Base-by-base conservation (phyloP, 345 rosid species). In the Firmiana major region DNA sequence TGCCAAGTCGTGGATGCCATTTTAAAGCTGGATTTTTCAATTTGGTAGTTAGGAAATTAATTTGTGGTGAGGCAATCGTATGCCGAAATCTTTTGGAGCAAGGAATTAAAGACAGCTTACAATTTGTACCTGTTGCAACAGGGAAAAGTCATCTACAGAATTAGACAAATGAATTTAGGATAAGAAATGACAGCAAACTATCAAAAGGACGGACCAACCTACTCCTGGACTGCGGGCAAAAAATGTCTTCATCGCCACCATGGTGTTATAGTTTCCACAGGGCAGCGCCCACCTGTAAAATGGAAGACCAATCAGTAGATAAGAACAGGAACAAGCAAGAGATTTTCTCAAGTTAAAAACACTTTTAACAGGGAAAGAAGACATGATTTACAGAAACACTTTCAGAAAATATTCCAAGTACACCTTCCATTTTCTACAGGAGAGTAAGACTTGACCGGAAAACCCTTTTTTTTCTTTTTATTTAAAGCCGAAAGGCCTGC, bases 221-320 rank as follows among this genome's bases (percentile, higher is more conserved):
- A 76, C 76, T 66, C 51, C 63, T 45, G 78, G 76, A 67, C 43
- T 77, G 77, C 73, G 6, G 6, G 40, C 80, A 78, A 26, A 42
- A 42, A 45, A 59, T 53, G 80, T 79, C 84, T 75, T 54, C 46
- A 16, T 80, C 79, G n/a, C 75, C 45, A 21, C 72, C 75, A 38
- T 54, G 75, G 73, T 57, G n/a, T n/a, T n/a, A 31, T 51, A 38
- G 77, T 51, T 75, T 70, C 77, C 57, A 76, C 24, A 66, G 79
- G 38, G 65, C 66, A 66, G 79, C 28, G 65, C 63, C 79, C 65
- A 76, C 79, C 89, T 86, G 81, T 82, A 76, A 75, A 71, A 66
- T 5, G 21, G 83, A 81, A 77, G 80, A 78, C 83, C 83, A 63
- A 75, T 66, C 16, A 77, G 60, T 7, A 46, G 21, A 43, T 67